Evolutionary conservation across 2,329 filamentous ascomycete species (phyloP), one percentile per base, ranked within the genome.

Genomic region (Aplosporella prunicola): DNA sequence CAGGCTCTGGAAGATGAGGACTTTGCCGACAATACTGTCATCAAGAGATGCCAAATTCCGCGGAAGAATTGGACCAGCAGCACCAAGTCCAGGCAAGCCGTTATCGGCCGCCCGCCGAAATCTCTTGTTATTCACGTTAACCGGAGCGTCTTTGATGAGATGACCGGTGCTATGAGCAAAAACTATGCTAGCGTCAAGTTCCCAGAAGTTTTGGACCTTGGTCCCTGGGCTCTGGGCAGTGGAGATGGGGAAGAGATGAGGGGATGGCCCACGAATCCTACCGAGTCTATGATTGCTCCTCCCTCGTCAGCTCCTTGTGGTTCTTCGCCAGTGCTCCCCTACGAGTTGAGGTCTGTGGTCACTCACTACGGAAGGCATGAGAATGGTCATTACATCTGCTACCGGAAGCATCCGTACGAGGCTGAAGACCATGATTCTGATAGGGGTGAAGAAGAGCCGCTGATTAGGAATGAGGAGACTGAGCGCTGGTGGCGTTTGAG

Each of bases 301-400:
- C 27, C 9, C 35, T 31, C 9, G 35, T n/a, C 7, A 27, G 25
- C 10, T n/a, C n/a, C n/a, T n/a, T n/a, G n/a, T n/a, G n/a, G n/a
- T n/a, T n/a, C n/a, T n/a, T n/a, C n/a, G n/a, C 27, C 20, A 15
- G 22, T 18, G 8, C 22, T 56, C 13, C 51, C 80, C 1, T 96
- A 93, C 55, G 76, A 84, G 52, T 67, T 96, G 11, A 76, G 82
- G 36, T 86, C 88, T 20, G 82, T 89, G 0, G 75, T 96, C 8
- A 91, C 86, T 1, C 91, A 96, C 55, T 84, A 82, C 44, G 91
- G 91, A 4, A 72, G 82, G 20, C 91, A 96, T 56, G 87, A 95
- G 44, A 94, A 93, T 50, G 91, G 91, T 0, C 91, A 98, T 61
- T 96, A 98, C 50, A 78, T 95, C 25, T 93, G 86, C 56, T 94